Evolutionary conservation across 345 rosid species (phyloP), one percentile per base, ranked within the genome.

Genomic region (Aethionema arabicum): DNA sequence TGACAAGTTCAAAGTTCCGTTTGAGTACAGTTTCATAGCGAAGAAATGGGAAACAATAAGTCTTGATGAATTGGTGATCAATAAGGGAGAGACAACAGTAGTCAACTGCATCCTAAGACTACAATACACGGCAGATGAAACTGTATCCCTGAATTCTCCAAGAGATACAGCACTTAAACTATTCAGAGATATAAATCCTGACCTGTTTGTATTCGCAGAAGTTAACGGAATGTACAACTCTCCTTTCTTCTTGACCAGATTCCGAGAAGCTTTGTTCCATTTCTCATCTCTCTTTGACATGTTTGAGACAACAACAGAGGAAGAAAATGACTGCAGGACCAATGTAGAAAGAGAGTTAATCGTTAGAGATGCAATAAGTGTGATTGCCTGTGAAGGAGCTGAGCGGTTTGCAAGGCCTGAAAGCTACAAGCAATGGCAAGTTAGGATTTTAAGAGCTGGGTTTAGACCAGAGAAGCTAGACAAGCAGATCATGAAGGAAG

Each of bases 341-440:
- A 4, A 82, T 61, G 82, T 74, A 35, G 97, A 90, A 80, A 79
- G 55, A 46, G 97, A 82, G 63, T 14, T 80, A 15, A 70, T 68
- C 31, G 79, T 77, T 10, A 74, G 79, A 7, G 97, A 90, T 5
- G 81, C 77, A 0, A 72, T 78, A 78, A 87, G 83, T 65, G 90
- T 76, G 10, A 77, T 87, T 41, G 95, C 95, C 0, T 85, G 85
- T 47, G 97, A 90, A 55, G 92, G 95, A 0, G 11, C 67, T 4
- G 84, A 84, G 66, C 74, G 97, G 65, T 73, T 87, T 1, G 92
- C 83, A 38, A 82, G 90, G 77, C 91, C 76, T 0, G 93, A 92
- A 70, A 82, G 95, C 0, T 87, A 87, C 61, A 92, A 86, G 78
- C 86, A 78, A 60, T 82, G 90, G 96, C 91, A 83, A 49, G 72